Evolutionary conservation across 495 filamentous ascomycete species (phyloP).

Genomic region (Penicillium parvum): DNA sequence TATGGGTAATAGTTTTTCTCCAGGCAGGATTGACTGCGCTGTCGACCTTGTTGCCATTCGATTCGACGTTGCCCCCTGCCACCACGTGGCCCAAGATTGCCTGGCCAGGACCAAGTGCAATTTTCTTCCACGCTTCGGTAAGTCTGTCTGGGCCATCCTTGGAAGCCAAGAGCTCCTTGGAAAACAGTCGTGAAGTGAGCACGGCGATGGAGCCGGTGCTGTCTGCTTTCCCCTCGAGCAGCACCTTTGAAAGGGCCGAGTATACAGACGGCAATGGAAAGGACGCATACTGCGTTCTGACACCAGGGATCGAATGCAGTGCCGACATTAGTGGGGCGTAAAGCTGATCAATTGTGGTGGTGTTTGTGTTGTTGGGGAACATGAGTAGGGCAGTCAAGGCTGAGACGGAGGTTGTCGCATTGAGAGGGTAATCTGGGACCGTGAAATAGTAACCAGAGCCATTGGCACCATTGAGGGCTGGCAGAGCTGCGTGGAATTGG

Average conservation of each 20-base stretch:
- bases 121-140: conserved; percentile 15
- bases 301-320: conserved; percentile 10
- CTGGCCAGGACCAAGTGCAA: conserved; percentile 10
- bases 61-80: conserved; percentile 29
- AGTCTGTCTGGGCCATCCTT: conserved; percentile 23
- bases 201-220: conserved; percentile 14
- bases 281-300: conserved; percentile 12
- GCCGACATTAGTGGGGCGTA: conserved; percentile 17
- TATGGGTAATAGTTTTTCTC: conserved; percentile 29
- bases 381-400: conserved; percentile 10
- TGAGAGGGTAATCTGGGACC: conserved; percentile 18
- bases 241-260: conserved; percentile 12
- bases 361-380: conserved; percentile 26
- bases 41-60: conserved; percentile 23
- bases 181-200: conserved; percentile 28
- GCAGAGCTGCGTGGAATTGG: conserved; percentile 26
- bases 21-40: conserved; percentile 37
- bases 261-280: conserved; percentile 17
- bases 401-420: conserved; percentile 10
- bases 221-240: conserved; percentile 16
- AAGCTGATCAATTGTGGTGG: conserved; percentile 9
- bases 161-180: conserved; percentile 24
- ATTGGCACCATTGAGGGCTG: conserved; percentile 27
- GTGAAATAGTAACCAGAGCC: conserved; percentile 37
- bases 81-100: conserved; percentile 24